Evolutionary conservation across 139 green algal genomes (phyloP).

Genomic region (Chlamydomonas schloesseri): DNA sequence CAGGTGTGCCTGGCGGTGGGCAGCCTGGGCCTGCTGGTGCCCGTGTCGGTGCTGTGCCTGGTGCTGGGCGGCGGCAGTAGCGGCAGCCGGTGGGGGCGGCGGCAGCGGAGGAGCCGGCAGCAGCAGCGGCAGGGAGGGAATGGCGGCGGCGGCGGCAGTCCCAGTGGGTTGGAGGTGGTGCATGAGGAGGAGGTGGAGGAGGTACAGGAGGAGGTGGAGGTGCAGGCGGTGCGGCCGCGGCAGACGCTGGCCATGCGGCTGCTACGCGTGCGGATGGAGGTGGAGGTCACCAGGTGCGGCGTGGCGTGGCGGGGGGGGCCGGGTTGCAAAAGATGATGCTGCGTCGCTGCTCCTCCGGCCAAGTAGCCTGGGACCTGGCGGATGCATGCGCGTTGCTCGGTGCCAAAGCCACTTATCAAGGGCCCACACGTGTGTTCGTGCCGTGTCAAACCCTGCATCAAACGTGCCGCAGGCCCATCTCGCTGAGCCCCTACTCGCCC

Average conservation of each 20-base stretch:
- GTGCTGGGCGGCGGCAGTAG: background rate
- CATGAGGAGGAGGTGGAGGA: no score
- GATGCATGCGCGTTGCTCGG: background rate
- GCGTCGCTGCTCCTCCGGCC: no score
- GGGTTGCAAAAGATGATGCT: background rate
- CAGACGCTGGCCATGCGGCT: constrained; percentile 37
- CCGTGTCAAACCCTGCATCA: no score
- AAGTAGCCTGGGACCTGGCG: no score
- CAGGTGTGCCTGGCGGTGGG: background rate
- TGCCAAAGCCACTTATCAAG: no score
- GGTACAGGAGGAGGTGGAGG: no score
- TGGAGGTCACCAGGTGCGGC: constrained; percentile 3
- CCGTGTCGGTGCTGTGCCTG: background rate
- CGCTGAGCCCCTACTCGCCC: constrained; percentile 15
- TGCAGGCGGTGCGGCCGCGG: background rate
- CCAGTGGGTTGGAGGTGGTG: no score
- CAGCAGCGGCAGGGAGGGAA: no score
- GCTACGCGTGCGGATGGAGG: constrained; percentile 18
- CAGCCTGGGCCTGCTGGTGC: background rate
- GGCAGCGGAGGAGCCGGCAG: no score
- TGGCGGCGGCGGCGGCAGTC: no score
- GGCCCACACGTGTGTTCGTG: no score
- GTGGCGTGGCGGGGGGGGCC: background rate
- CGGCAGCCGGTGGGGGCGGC: no score
- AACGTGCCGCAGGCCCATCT: background rate